Conservation (phyloP, 2,329 filamentous ascomycete species). For the Albifimbria verrucaria region DNA sequence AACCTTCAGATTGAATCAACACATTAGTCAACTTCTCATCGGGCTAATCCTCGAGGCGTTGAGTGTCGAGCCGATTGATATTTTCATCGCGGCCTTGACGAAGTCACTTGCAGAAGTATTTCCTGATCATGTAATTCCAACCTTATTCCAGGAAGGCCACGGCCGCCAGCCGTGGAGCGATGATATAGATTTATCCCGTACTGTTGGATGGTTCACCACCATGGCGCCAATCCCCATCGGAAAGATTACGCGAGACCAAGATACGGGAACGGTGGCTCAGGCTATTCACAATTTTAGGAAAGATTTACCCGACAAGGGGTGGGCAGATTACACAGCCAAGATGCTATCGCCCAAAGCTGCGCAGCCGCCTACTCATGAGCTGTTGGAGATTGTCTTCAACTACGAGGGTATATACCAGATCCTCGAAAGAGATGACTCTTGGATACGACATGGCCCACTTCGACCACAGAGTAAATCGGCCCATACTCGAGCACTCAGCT, state of each 20-base stretch:
- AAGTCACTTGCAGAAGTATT: slow-evolving; percentile 18
- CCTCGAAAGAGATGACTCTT: slow-evolving; percentile 9
- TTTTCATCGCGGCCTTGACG: slow-evolving; percentile 19
- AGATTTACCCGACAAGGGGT: slow-evolving; percentile 13
- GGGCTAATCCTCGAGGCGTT: no score
- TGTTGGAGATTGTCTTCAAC: slow-evolving; percentile 27
- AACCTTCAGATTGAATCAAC: no score
- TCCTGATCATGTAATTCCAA: slow-evolving; percentile 14
- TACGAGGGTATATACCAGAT: slow-evolving; percentile 18
- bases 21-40: no score
- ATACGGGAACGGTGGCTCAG: neutral
- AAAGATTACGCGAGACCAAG: neutral
- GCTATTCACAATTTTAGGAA: slow-evolving; percentile 14
- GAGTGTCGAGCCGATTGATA: slow-evolving; percentile 22
- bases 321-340: slow-evolving; percentile 15
- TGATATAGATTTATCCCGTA: slow-evolving; percentile 21
- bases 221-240: neutral
- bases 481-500: no score
- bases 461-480: neutral
- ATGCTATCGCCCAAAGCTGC: slow-evolving; percentile 18
- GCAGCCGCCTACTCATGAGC: slow-evolving; percentile 25
- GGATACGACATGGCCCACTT: neutral
- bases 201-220: slow-evolving; percentile 31
- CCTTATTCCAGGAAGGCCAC: slow-evolving; percentile 25
- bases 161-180: slow-evolving; percentile 25